Evolutionary conservation across 2,329 filamentous ascomycete species (phyloP), one percentile per base, ranked within the genome.

Genomic region (Capronia americana): DNA sequence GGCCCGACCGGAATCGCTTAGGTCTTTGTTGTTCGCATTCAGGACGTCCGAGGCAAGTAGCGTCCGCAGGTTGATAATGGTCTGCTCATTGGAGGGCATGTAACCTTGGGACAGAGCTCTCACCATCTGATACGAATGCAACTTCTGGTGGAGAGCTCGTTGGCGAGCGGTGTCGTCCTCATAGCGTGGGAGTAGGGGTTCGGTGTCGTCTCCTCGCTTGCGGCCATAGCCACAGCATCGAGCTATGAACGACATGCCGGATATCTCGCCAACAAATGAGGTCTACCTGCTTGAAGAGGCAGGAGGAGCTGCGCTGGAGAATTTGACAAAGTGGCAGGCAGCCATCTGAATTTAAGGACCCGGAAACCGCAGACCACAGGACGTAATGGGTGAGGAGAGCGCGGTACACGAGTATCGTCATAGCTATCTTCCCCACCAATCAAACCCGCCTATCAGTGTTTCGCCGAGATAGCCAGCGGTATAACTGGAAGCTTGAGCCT

Each of bases 51-150:
- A 88, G 3, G 91, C 87, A 8, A 97, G 83, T 1, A 97, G 80
- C 2, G 90, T 92, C 71, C 92, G 88, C 2, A 98, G 82, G 71
- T 96, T 93, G 76, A 89, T 82, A 73, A 95, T 90, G 71, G 86
- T 76, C 77, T 98, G 94, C 72, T 95, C 90, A 11, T 91, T 97
- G 5, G 92, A 95, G 55, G 94, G 94, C 90, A 98, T 93, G 79
- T 89, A 97, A 5, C 94, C 94, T 74, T 92, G 87, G 1, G 87
- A 86, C 10, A 97, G 77, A 62, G 94, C 94, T 61, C 91, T 87
- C 30, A 93, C 77, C 90, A 97, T 96, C 82, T 97, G 92, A 76
- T 97, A 97, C 28, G 90, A 90, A 79, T 97, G 94, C 67, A 98
- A 86, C 61, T 73, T 97, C 78, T 94, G 88, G 75, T 94, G 92